Evolutionary conservation across 345 rosid species (phyloP).

Genomic region (Arabidopsis suecica): DNA sequence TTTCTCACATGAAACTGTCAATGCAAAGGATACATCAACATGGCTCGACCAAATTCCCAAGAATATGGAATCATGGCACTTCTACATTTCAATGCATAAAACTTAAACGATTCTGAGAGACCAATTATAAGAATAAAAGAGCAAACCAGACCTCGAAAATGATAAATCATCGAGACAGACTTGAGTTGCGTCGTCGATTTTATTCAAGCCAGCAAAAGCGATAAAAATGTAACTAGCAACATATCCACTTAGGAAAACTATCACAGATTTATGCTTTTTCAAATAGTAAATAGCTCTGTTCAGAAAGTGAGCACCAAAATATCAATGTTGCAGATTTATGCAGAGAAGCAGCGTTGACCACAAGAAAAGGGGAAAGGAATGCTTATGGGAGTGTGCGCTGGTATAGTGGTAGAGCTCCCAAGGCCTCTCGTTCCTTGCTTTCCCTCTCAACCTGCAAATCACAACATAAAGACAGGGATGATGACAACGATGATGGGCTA

Average conservation of each 20-base stretch:
- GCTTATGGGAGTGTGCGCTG: constrained; percentile 82
- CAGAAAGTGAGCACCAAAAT: constrained; percentile 8
- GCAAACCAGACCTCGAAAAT: not conserved
- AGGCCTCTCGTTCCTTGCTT: constrained; percentile 79
- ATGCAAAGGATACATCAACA: constrained; percentile 9
- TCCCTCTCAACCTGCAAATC: constrained; percentile 80
- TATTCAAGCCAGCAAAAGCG: constrained; percentile 32
- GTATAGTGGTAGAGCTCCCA: constrained; percentile 93
- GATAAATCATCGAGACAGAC: constrained; percentile 15
- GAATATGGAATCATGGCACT: not conserved
- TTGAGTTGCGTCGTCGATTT: constrained; percentile 3
- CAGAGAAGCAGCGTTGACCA: constrained; percentile 22
- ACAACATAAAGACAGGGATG: constrained; percentile 10
- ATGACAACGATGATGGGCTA: constrained; percentile 2
- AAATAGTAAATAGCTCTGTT: constrained; percentile 24
- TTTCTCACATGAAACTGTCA: constrained; percentile 16
- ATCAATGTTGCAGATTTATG: constrained; percentile 30
- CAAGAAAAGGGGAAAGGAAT: not conserved
- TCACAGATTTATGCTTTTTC: constrained; percentile 21
- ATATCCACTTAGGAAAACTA: constrained; percentile 20
- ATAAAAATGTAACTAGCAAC: constrained; percentile 30
- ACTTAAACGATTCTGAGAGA: not conserved
- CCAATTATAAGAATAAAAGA: not conserved
- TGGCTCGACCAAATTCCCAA: not conserved
- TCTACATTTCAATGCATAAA: not conserved